Conservation (phyloP, 257 asterid species). For the Fraxinus excelsior region DNA sequence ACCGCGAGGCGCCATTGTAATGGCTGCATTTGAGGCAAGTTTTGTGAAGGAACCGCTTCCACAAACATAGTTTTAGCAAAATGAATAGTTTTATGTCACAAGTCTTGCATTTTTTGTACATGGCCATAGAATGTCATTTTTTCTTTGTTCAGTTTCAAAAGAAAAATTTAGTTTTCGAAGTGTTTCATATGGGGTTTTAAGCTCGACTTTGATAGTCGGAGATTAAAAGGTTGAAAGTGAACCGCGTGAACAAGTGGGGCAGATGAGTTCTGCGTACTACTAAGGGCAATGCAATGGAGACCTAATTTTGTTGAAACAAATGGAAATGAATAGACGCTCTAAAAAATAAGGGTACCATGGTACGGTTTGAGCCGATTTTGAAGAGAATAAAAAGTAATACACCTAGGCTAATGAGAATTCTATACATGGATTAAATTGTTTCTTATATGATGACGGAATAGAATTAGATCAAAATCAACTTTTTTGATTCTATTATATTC, state of each 20-base stretch:
- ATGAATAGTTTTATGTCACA: slow-evolving; percentile 64
- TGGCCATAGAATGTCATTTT: slow-evolving; percentile 32
- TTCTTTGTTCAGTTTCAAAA: background rate
- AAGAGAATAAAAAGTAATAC: no score
- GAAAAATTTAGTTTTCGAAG: background rate
- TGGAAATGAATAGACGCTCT: background rate
- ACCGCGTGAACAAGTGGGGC: slow-evolving; percentile 23
- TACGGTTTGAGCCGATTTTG: no score
- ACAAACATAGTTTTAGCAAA: slow-evolving; percentile 60
- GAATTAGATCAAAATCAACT: no score
- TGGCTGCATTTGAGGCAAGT: slow-evolving; percentile 62
- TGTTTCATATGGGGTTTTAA: background rate
- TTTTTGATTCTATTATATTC: no score
- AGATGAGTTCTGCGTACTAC: slow-evolving; percentile 25
- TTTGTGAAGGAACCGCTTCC: slow-evolving; percentile 57
- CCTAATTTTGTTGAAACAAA: slow-evolving; percentile 17
- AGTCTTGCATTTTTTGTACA: slow-evolving; percentile 52
- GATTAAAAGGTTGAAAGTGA: slow-evolving; percentile 17
- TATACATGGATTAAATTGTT: no score
- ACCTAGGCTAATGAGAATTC: no score
- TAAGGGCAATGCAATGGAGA: slow-evolving; percentile 33
- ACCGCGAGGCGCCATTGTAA: slow-evolving; percentile 58
- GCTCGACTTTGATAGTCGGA: slow-evolving; percentile 6
- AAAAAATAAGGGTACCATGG: no score
- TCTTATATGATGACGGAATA: no score